Evolutionary conservation across 2,329 filamentous ascomycete species (phyloP).

Genomic region (Colletotrichum horii): DNA sequence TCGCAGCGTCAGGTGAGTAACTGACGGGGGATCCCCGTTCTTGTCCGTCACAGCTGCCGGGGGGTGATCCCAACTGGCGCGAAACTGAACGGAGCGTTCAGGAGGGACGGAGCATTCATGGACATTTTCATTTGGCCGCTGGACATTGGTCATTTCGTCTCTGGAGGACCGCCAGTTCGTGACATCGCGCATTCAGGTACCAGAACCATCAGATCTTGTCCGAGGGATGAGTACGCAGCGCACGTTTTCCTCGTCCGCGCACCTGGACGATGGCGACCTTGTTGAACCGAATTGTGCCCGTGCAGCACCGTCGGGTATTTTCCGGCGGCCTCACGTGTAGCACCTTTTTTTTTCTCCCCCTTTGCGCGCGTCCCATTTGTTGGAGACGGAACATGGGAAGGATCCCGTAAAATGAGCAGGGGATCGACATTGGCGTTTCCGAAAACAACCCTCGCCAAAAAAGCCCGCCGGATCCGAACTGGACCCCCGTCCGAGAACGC

Average conservation of each 20-base stretch:
- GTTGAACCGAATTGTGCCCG: background rate
- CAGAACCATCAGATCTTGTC: background rate
- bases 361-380: background rate
- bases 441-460: background rate
- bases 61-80: conserved; percentile 12
- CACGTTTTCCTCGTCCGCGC: background rate
- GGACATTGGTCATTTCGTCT: background rate
- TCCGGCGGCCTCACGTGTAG: background rate
- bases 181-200: background rate
- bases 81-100: background rate
- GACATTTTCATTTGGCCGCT: background rate
- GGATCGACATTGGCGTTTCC: conserved; percentile 3
- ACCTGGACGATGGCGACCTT: background rate
- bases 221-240: background rate
- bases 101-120: background rate
- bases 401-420: background rate
- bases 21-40: background rate
- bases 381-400: conserved; percentile 1
- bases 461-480: conserved; percentile 11
- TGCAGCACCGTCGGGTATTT: background rate
- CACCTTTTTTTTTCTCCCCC: background rate
- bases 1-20: conserved; percentile 17
- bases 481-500: background rate
- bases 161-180: background rate
- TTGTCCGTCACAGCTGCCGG: conserved; percentile 10